Evolutionary conservation across 2,329 filamentous ascomycete genomes (phyloP).

Genomic region (Cytospora leucostoma): DNA sequence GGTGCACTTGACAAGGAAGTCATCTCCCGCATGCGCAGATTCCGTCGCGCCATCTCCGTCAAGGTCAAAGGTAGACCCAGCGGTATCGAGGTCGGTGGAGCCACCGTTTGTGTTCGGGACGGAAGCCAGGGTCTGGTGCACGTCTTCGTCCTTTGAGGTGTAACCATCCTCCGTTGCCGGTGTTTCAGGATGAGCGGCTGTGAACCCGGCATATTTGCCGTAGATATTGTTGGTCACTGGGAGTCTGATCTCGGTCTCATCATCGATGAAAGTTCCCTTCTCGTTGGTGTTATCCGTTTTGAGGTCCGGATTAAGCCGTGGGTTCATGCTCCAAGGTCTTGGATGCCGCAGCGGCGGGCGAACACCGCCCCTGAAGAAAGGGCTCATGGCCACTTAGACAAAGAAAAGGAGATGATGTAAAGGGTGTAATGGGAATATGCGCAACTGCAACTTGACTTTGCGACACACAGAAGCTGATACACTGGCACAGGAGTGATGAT

Average conservation of each 20-base stretch:
- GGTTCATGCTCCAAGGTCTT: slow-evolving; percentile 25
- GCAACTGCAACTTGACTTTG: neutral
- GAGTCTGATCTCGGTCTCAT: slow-evolving; percentile 16
- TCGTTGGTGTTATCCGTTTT: slow-evolving; percentile 9
- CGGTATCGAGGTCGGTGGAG: neutral
- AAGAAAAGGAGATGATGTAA: neutral
- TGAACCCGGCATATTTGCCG: slow-evolving; percentile 2
- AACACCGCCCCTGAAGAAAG: slow-evolving; percentile 26
- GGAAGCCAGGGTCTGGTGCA: neutral
- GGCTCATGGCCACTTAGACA: slow-evolving; percentile 19
- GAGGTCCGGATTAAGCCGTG: slow-evolving; percentile 25
- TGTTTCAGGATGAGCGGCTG: slow-evolving; percentile 2
- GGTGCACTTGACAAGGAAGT: neutral
- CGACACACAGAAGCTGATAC: neutral
- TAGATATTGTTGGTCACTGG: slow-evolving; percentile 27
- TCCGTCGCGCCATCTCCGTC: neutral
- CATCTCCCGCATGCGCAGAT: neutral
- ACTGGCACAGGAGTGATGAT: too few species aligned
- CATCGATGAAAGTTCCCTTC: slow-evolving; percentile 10
- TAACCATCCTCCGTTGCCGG: neutral
- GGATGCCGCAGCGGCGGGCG: slow-evolving; percentile 23
- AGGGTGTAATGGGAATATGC: neutral
- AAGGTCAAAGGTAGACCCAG: slow-evolving; percentile 6
- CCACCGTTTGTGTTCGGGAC: slow-evolving; percentile 1
- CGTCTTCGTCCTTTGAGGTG: neutral